phyloP scores from a whole-genome alignment of 257 asterid genomes.

The Verbascum thapsus region DNA sequence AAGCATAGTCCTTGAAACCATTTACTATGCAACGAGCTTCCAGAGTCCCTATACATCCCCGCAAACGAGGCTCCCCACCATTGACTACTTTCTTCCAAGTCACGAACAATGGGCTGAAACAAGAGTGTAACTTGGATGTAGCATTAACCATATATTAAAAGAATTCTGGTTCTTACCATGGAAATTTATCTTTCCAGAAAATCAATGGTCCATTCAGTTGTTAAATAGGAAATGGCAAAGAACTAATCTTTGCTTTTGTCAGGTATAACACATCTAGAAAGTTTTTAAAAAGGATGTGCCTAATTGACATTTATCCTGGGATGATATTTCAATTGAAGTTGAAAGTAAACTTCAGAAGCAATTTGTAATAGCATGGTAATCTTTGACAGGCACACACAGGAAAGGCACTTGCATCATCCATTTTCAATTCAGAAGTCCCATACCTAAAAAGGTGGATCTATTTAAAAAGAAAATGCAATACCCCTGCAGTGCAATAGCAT shows the following conservation, averaged over 20 bases:
- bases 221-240: background rate
- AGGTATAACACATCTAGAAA: background rate
- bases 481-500: conserved; percentile 25
- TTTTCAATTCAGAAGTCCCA: conserved; percentile 21
- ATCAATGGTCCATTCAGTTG: background rate
- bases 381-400: background rate
- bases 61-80: conserved; percentile 92
- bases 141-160: conserved; percentile 26
- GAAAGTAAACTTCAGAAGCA: background rate
- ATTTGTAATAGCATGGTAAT: background rate
- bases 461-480: conserved; percentile 9
- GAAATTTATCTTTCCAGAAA: conserved; percentile 4
- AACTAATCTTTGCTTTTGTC: too few relatives aligned
- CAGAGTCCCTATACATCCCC: conserved; percentile 97
- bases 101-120: conserved; percentile 89
- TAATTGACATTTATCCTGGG: background rate
- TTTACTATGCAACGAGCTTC: conserved; percentile 76
- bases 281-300: conserved; percentile 2
- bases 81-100: conserved; percentile 92
- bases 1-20: conserved; percentile 92
- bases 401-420: background rate
- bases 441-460: conserved; percentile 21
- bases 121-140: conserved; percentile 26
- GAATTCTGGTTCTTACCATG: conserved; percentile 17
- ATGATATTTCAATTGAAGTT: conserved; percentile 1